Base-by-base conservation (phyloP, 2,329 filamentous ascomycete genomes). In the Alternaria gansuensis region DNA sequence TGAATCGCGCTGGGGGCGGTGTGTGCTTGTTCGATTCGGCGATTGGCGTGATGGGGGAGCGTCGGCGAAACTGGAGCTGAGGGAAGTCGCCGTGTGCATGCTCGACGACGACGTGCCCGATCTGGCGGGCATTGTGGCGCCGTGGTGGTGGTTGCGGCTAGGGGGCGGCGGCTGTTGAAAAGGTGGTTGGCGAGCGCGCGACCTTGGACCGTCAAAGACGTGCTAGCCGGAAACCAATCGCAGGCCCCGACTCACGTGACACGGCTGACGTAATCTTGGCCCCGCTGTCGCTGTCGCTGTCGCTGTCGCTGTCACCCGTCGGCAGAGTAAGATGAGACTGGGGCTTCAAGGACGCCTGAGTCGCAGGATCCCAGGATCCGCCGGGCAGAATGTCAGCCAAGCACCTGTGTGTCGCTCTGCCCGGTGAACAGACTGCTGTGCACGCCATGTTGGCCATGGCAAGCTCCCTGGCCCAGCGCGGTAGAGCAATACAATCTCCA, bases 31-130 rank as follows among this genome's bases (percentile, higher is more conserved):
- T 57, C 73, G 66, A n/a, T 60, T 66, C 1, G 75, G 74, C 21
- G 75, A 77, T 52, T 71, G 71, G 31, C 74, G 64, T 43, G 71
- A 67, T 2, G 73, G 73, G 9, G 74, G 75, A 48, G 67, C 64
- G 21, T 67, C 67, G 49, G 71, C 51, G 63, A 70, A 72, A 53
- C 73, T 76, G 23, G 74, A 77, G 51, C 66, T 60, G 41, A 75
- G 68, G 3, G 73, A 74, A 5, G 70, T 59, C 3, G 71, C 57
- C n/a, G 74, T 75, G 40, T 74, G 71, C 73, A 75, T 77, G 53
- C 70, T 75, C 49, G 70, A 65, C 5, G 70, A 74, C 44, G 72
- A 75, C 26, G 73, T 65, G 59, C 71, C 73, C 55, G 74, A 76
- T 66, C 66, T 66, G 46, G 68, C 59, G 60, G 70, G 69, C 74